These are phyloP conservation scores for Penicilliopsis zonata DNA, from an alignment of 495 filamentous ascomycete genomes.

Conservation along the genomic window DNA sequence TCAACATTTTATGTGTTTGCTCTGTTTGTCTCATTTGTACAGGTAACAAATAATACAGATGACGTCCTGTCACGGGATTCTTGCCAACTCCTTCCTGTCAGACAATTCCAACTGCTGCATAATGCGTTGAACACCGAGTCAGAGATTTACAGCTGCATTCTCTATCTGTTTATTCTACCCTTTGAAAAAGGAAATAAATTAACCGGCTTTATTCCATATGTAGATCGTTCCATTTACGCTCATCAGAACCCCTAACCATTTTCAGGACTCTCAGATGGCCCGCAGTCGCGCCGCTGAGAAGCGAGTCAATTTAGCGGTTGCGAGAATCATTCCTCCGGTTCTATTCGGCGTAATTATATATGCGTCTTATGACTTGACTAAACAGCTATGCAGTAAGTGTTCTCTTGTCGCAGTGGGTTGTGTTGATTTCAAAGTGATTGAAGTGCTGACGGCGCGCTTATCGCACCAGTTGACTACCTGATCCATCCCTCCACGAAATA, in stretches of 20 bases:
- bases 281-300: slow-evolving; percentile 25
- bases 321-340: slow-evolving; percentile 45
- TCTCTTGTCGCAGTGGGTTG: not conserved
- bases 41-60: not conserved
- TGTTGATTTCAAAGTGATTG: slow-evolving; percentile 1
- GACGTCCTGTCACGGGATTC: no score
- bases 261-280: slow-evolving; percentile 15
- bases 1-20: not conserved
- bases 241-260: no score
- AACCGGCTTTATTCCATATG: no score
- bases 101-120: no score
- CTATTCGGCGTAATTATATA: slow-evolving; percentile 47
- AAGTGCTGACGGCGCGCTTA: not conserved
- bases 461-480: slow-evolving; percentile 47
- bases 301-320: slow-evolving; percentile 38
- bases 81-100: no score
- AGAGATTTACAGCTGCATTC: no score
- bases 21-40: not conserved
- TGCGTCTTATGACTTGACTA: slow-evolving; percentile 49
- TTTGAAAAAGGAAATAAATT: no score
- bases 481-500: slow-evolving; percentile 37
- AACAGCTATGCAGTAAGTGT: slow-evolving; percentile 41
- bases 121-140: no score
- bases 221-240: no score
- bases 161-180: no score